Percentiles rank a stretch among this genome's conserved stretches.
Conservation (phyloP, 116 monocot genomes). For the Iris pallida region DNA sequence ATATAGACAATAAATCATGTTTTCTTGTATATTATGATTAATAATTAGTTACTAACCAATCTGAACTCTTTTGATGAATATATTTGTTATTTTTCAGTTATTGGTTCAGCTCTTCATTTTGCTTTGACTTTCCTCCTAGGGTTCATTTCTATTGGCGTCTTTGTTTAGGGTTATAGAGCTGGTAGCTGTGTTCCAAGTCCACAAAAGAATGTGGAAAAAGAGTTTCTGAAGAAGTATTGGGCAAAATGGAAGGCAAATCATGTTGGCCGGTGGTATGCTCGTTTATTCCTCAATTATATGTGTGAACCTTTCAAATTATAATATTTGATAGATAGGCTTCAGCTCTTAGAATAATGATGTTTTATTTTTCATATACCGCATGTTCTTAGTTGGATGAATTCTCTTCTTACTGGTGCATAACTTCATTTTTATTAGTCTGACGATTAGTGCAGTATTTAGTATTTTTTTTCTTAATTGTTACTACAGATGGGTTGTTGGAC, state of each 20-base stretch:
- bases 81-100: not conserved
- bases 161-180: slow-evolving; percentile 82
- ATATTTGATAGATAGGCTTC: not conserved
- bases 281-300: not conserved
- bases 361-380: too few species aligned
- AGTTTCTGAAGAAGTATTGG: slow-evolving; percentile 89
- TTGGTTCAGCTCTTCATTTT: not conserved
- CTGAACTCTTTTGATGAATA: too few species aligned
- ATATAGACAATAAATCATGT: too few species aligned
- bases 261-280: slow-evolving; percentile 65
- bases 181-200: slow-evolving; percentile 90
- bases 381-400: too few species aligned
- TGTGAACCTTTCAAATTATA: not conserved
- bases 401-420: too few species aligned
- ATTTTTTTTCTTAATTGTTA: too few species aligned
- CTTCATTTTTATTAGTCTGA: too few species aligned
- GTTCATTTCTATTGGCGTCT: not conserved
- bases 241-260: slow-evolving; percentile 88
- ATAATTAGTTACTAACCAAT: too few species aligned
- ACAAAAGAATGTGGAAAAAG: slow-evolving; percentile 95
- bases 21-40: too few species aligned
- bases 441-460: too few species aligned
- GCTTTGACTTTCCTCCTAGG: not conserved
- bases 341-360: too few species aligned
- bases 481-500: too few species aligned